Evolutionary conservation across 257 asterid genomes (phyloP), one percentile per base, ranked within the genome.

Genomic region (Voacanga thouarsii): DNA sequence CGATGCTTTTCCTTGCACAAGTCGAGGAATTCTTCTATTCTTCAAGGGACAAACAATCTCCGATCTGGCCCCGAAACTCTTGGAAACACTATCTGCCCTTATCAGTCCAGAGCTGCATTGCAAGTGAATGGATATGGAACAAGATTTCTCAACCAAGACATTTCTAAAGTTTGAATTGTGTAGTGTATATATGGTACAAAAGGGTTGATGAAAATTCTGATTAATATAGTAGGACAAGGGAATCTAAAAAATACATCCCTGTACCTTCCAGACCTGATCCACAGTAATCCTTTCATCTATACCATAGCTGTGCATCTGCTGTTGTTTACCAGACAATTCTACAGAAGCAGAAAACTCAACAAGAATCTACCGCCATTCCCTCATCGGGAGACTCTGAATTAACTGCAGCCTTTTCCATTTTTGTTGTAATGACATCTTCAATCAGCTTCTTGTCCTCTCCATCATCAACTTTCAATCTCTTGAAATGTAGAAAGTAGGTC

Each of bases 391-490:
- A 71, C 64, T 75, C 75, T 74, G 80, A 70, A 75, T 61, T 79
- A 69, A 60, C 83, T 44, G 82, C 79, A 68, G 77, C 73, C 47
- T 69, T 73, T 77, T 75, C 83, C 80, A 75, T 44, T 71, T 75
- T 78, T 66, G 57, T 79, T 28, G 81, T 55, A n/a, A 60, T 78
- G 67, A 24, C 84, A 33, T 83, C 81, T 75, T 82, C 87, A 74
- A 80, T 82, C 55, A 43, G 56, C 72, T 50, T 79, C 41, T 69
- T 80, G 7, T 71, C 78, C 67, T 80, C 89, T 12, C 21, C 73
- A 67, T 65, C 74, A 68, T 59, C 87, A 28, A 80, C 74, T 84
- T 85, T 89, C 74, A 82, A 72, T 82, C 87, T 83, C 92, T 86
- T 85, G 75, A 71, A 47, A 73, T 51, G 23, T 6, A 7, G 7